A percentile compares a stretch with the other conserved stretches of the same genome.
These are phyloP conservation scores for Chytridium lagenaria DNA, from an alignment of 371 early-diverging fungal genomes.

Conservation along the genomic window DNA sequence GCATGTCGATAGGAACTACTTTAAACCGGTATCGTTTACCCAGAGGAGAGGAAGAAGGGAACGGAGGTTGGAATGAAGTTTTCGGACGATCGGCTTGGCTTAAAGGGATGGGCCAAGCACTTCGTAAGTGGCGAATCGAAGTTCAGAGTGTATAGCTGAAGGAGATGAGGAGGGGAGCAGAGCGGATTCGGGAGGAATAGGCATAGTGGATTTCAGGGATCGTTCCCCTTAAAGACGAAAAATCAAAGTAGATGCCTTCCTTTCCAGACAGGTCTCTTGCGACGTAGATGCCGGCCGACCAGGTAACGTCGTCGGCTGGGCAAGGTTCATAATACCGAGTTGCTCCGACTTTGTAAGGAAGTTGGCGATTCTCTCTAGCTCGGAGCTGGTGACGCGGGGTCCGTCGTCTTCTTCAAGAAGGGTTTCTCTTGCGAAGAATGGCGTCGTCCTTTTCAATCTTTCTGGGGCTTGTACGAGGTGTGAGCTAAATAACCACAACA, in stretches of 20 bases:
- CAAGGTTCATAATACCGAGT: background rate
- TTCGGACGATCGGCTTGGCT: constrained; percentile 6
- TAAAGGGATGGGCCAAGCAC: constrained; percentile 18
- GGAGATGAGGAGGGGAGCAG: background rate
- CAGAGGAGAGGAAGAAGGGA: background rate
- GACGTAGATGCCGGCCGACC: background rate
- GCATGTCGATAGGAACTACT: constrained; percentile 18
- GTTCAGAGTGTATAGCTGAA: constrained; percentile 1
- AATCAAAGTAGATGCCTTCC: constrained; percentile 12
- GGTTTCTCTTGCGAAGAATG: background rate
- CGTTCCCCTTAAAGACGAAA: constrained; percentile 4
- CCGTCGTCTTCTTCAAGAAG: background rate
- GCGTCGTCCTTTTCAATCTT: constrained; percentile 10
- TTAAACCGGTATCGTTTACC: constrained; percentile 8
- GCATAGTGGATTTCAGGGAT: constrained; percentile 18
- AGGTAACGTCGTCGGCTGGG: background rate
- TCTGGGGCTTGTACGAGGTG: background rate
- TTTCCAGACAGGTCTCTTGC: constrained; percentile 8
- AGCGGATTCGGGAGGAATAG: constrained; percentile 15
- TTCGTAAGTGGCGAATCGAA: constrained; percentile 14
- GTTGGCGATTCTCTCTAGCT: background rate
- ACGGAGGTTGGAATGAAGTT: constrained; percentile 12
- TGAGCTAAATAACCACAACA: background rate
- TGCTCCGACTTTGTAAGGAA: background rate
- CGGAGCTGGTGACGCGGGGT: background rate